Conservation (phyloP, 352 stramenopile genomes). For the Phytophthora kernoviae region DNA sequence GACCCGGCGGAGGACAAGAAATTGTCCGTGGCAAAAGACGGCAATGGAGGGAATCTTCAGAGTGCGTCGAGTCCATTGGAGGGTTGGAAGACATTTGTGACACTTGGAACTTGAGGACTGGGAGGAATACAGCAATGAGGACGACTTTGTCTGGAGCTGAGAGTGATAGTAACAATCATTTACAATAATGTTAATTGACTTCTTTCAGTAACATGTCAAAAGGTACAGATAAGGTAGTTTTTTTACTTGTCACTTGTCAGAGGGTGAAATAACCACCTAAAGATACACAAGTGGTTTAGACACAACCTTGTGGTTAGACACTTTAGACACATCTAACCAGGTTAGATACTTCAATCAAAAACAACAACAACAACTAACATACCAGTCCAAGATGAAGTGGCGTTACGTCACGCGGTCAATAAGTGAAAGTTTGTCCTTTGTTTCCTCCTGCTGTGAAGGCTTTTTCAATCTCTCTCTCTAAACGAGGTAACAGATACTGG, state of each 20-base stretch:
- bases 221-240: no score
- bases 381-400: not conserved
- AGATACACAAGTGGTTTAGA: not conserved
- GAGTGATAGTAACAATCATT: not conserved
- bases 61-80: no score
- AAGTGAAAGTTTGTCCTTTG: not conserved
- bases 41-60: slow-evolving; percentile 27
- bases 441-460: not conserved
- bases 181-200: slow-evolving; percentile 1
- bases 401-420: not conserved
- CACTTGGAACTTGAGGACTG: slow-evolving; percentile 12
- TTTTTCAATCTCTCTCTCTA: not conserved
- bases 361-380: no score
- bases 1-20: slow-evolving; percentile 34
- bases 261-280: not conserved
- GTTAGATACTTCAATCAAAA: no score
- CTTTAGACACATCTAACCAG: no score
- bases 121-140: slow-evolving; percentile 23
- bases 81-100: slow-evolving; percentile 26
- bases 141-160: not conserved
- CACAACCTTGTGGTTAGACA: no score
- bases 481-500: not conserved
- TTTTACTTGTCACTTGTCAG: no score
- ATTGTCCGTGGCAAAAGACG: slow-evolving; percentile 32
- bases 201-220: not conserved